Evolutionary conservation across 2,329 filamentous ascomycete species (phyloP), one percentile per base, ranked within the genome.

Genomic region (Penicillium sumatraense): DNA sequence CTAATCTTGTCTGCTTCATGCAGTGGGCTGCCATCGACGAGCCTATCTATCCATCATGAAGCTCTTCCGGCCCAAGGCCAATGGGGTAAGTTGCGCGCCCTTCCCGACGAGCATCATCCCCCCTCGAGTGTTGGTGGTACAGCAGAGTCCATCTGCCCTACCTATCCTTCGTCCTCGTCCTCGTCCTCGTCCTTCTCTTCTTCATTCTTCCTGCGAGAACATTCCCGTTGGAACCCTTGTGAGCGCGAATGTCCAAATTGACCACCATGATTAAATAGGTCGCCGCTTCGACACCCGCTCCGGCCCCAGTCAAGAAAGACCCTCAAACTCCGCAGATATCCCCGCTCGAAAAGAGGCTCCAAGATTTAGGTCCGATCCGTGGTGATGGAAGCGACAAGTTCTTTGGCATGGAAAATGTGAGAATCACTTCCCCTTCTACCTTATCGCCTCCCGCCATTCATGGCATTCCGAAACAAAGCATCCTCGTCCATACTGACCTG

Each of bases 321-420:
- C 76, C 79, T 56, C 80, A 83, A 70, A 79, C 80, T 63, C 81
- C 80, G 29, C 78, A 80, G 62, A 78, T 81, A 51, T 86, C 84
- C 42, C 82, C 84, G 38, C 72, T 88, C 29, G 85, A 88, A 75
- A 86, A 91, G 80, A 89, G 96, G 82, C 82, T 99, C 27, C 84
- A 87, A 66, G 89, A 91, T 75, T 87, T 90, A 56, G 93, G 92
- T 3, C 87, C 93, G 2, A 78, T 96, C 63, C 87, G 91, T 68
- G 81, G 84, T 64, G 93, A 98, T 76, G 95, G 95, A 51, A 96
- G 90, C 72, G 95, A 98, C 79, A 96, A 96, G 79, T 99, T 96
- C 80, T 98, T 96, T 78, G 95, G 95, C 14, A 89, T 98, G 73
- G 95, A 99, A 78, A 99, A 99, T 78, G 93, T 98, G 82, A 78